Evolutionary conservation across 2,329 filamentous ascomycete species (phyloP), one percentile per base, ranked within the genome.

Genomic region (Thielaviopsis musarum): DNA sequence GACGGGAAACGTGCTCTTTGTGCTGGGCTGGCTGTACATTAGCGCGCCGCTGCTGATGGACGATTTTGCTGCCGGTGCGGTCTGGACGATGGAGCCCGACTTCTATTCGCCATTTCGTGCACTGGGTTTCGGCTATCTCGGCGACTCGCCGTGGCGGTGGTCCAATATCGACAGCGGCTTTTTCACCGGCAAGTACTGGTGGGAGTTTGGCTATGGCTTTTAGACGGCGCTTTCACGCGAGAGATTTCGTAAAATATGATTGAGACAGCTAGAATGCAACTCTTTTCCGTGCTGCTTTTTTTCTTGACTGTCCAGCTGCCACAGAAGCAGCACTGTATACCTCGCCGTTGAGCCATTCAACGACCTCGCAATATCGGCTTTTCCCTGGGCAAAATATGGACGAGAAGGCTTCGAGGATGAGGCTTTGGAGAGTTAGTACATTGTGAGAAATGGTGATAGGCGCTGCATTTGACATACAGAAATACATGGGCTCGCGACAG

Each of bases 11-110:
- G 69, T 87, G 0, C 22, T 75, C 0, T 85, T 84, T 64, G 77
- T 82, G 0, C 63, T 82, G 5, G 65, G 68, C 0, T 96, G 88
- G 88, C 72, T 94, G 62, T 80, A 82, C 59, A 68, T 74, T 17
- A 91, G 87, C 0, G 78, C 79, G 0, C 75, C 75, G 49, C 69
- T 83, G 41, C 75, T 95, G n/a, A 74, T 82, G 12, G 82, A 95
- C 67, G 91, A 96, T 66, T 83, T 95, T 67, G 78, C 84, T 0
- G 75, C 77, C 12, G 79, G 82, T 0, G 89, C 88, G 0, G 66
- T 95, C 0, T 95, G 87, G 87, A 70, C 94, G 15, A 82, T 82
- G 62, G 89, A 96, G 69, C 88, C 89, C 0, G 71, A 95, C n/a
- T 88, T 90, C 0, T 64, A 91, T 9, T 94, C 88, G 58, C 67